Conservation (phyloP, 78 protist species). For the Chrysochromulina parva region DNA sequence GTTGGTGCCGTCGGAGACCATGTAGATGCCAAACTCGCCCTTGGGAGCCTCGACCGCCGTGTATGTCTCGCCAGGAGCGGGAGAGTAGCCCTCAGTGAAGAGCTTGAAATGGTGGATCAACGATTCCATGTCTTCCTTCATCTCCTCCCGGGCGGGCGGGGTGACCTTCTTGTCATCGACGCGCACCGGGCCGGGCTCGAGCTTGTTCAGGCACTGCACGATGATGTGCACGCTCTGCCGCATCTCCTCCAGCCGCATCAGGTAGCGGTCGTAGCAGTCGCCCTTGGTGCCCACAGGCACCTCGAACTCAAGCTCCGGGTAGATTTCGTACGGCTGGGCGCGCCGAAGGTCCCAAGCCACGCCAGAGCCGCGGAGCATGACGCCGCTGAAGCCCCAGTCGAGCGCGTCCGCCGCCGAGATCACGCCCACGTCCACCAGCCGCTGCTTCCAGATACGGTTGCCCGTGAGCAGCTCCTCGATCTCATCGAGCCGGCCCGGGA, state of each 20-base stretch:
- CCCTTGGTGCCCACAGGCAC: slow-evolving; percentile 62
- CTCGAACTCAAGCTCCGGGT: slow-evolving; percentile 54
- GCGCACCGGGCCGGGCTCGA: slow-evolving; percentile 57
- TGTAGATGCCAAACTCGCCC: slow-evolving; percentile 60
- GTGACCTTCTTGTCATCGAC: slow-evolving; percentile 59
- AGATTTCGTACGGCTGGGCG: slow-evolving; percentile 70
- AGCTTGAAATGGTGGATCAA: slow-evolving; percentile 71
- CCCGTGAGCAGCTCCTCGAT: slow-evolving; percentile 62
- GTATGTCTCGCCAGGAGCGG: slow-evolving; percentile 59
- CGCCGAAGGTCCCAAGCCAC: slow-evolving; percentile 61
- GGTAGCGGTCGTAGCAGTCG: slow-evolving; percentile 72
- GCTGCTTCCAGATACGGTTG: slow-evolving; percentile 71
- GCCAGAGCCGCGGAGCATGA: slow-evolving; percentile 61
- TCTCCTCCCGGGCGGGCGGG: slow-evolving; percentile 66
- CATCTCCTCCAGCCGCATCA: slow-evolving; percentile 69
- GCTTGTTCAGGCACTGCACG: slow-evolving; percentile 57
- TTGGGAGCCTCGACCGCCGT: slow-evolving; percentile 68
- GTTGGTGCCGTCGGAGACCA: slow-evolving; percentile 58
- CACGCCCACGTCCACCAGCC: slow-evolving; percentile 53
- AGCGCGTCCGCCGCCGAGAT: slow-evolving; percentile 39
- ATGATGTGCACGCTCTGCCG: slow-evolving; percentile 57
- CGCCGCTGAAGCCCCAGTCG: slow-evolving; percentile 58
- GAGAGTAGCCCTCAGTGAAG: slow-evolving; percentile 59
- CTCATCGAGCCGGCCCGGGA: slow-evolving; percentile 56
- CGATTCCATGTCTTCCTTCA: slow-evolving; percentile 63